These are phyloP conservation scores for Suillus decipiens DNA, from an alignment of 768 basidiomycete species.

Conservation along the genomic window DNA sequence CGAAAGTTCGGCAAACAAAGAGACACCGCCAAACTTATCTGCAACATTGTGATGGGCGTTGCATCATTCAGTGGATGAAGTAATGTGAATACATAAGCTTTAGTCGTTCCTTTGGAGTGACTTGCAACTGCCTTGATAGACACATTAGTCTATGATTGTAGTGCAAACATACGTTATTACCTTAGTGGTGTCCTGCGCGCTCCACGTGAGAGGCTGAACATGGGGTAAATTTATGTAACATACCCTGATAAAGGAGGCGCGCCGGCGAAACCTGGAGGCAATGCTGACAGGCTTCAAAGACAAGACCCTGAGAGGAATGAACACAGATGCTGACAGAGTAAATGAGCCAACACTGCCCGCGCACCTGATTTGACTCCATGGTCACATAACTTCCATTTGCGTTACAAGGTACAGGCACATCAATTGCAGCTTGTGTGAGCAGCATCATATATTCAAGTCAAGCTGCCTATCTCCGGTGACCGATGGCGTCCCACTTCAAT, in stretches of 20 bases:
- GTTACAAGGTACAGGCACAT: constrained; percentile 17
- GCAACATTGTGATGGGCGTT: not conserved
- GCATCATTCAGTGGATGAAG: not conserved
- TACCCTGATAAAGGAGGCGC: constrained; percentile 39
- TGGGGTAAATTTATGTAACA: constrained; percentile 2
- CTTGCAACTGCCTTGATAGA: constrained; percentile 36
- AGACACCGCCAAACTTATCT: constrained; percentile 43
- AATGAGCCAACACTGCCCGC: not conserved
- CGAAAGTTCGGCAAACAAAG: constrained; percentile 38
- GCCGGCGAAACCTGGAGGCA: constrained; percentile 34
- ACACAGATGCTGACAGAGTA: not conserved
- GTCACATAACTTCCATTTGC: constrained; percentile 24
- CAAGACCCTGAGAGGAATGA: constrained; percentile 18
- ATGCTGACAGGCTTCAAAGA: constrained; percentile 25
- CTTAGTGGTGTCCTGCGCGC: no score
- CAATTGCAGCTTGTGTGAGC: constrained; percentile 18
- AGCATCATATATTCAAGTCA: constrained; percentile 19
- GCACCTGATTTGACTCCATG: constrained; percentile 21
- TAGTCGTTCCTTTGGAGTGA: constrained; percentile 36
- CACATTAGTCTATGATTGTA: not conserved
- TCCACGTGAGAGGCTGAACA: constrained; percentile 8
- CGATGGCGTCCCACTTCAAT: constrained; percentile 34
- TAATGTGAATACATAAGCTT: constrained; percentile 27
- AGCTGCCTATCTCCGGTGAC: constrained; percentile 55
- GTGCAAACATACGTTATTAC: not conserved